These are phyloP conservation scores for Dioszegia crocea DNA, from an alignment of 768 basidiomycete species.

Conservation along the genomic window DNA sequence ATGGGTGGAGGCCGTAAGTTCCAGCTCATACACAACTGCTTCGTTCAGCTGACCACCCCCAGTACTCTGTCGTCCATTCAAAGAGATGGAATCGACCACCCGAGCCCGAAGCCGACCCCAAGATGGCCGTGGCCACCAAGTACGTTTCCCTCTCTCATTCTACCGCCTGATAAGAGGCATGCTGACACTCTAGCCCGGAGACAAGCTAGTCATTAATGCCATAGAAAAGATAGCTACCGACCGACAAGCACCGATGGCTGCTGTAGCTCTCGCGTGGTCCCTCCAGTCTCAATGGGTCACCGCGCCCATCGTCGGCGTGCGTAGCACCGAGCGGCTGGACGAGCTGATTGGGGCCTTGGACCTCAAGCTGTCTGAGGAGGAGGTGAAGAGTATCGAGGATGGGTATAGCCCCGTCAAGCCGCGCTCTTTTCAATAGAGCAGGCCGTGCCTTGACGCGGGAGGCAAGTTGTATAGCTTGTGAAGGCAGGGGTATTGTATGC, in stretches of 20 bases:
- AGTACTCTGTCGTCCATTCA: conserved; percentile 51
- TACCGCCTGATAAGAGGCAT: too few species aligned
- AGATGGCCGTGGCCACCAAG: conserved; percentile 17
- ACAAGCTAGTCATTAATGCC: conserved; percentile 44
- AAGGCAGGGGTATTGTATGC: too few species aligned
- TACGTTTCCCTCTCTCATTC: not conserved
- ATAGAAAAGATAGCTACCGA: conserved; percentile 60
- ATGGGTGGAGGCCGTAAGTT: conserved; percentile 51
- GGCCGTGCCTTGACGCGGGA: too few species aligned
- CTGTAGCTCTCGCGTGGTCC: conserved; percentile 58
- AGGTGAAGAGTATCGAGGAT: conserved; percentile 57
- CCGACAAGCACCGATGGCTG: conserved; percentile 58
- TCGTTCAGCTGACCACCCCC: conserved; percentile 1
- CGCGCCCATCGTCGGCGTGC: conserved; percentile 61
- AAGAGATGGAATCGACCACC: conserved; percentile 50
- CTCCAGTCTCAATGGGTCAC: conserved; percentile 56
- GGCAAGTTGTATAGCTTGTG: too few species aligned
- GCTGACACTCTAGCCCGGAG: conserved; percentile 5
- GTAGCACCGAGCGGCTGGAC: conserved; percentile 56
- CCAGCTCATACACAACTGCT: not conserved
- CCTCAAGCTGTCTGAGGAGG: conserved; percentile 58
- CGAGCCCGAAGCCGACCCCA: conserved; percentile 7
- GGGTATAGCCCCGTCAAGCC: conserved; percentile 9
- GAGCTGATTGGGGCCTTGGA: conserved; percentile 57
- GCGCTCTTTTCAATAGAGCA: conserved; percentile 1